Conservation (phyloP, 257 asterid genomes). For the Schizonepeta tenuifolia region DNA sequence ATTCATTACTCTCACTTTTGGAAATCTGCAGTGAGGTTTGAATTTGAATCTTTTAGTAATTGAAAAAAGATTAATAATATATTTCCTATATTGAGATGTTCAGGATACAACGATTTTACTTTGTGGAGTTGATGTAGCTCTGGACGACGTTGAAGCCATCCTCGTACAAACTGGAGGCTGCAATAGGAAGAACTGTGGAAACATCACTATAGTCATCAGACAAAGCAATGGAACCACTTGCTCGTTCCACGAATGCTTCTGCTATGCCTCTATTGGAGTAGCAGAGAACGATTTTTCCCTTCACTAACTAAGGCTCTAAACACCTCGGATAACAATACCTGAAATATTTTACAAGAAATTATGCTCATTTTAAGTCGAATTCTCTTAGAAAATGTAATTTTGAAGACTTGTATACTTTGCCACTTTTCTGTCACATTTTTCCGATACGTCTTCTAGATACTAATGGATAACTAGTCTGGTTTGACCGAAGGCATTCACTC, state of each 20-base stretch:
- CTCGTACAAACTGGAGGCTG: constrained; percentile 13
- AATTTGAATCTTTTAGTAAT: too few species aligned
- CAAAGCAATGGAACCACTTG: neutral
- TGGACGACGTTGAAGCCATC: constrained; percentile 3
- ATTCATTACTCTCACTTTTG: constrained; percentile 9
- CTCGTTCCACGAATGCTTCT: neutral
- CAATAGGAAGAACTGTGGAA: constrained; percentile 5
- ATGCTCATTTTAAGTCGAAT: neutral
- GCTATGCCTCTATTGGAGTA: too few species aligned
- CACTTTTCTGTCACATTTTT: too few species aligned
- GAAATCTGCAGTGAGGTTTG: neutral
- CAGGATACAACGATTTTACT: neutral
- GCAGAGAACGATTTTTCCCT: constrained; percentile 35
- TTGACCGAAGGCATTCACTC: constrained; percentile 34
- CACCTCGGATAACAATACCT: constrained; percentile 20
- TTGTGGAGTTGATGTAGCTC: constrained; percentile 14
- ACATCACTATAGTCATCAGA: neutral
- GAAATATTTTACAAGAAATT: neutral
- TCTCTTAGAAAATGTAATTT: too few species aligned
- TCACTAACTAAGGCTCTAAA: constrained; percentile 26
- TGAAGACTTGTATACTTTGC: too few species aligned
- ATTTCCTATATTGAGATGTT: too few species aligned
- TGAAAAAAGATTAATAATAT: neutral
- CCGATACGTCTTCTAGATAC: constrained; percentile 24
- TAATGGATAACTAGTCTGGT: constrained; percentile 17